phyloP scores from a whole-genome alignment of 2,329 filamentous ascomycete species.

The Fusarium luffae region DNA sequence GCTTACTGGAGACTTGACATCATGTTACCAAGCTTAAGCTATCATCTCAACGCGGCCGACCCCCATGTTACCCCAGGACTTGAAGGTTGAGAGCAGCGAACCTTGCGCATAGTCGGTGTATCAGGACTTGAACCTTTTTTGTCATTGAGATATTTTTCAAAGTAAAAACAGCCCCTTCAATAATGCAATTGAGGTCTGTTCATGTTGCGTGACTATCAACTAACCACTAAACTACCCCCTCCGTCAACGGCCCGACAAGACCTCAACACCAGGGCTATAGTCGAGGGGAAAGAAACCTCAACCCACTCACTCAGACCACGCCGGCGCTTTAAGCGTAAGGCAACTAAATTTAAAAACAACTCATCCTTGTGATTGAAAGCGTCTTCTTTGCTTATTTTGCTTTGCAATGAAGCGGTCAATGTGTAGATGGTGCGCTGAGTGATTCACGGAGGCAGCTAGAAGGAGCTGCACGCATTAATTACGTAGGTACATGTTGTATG shows the following conservation, averaged over 20 bases:
- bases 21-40: conserved; percentile 42
- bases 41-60: conserved; percentile 24
- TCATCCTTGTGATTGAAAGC: background rate
- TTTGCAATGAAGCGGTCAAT: conserved; percentile 36
- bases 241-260: conserved; percentile 38
- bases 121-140: background rate
- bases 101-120: conserved; percentile 32
- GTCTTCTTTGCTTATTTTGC: conserved; percentile 16
- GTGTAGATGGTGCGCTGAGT: background rate
- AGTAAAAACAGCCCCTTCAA: background rate
- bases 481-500: conserved; percentile 26
- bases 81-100: conserved; percentile 10
- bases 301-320: conserved; percentile 28
- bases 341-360: background rate
- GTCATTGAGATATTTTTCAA: background rate
- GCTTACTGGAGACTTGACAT: conserved; percentile 43
- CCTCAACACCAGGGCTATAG: conserved; percentile 32
- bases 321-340: conserved; percentile 10
- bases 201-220: conserved; percentile 19
- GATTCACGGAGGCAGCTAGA: background rate
- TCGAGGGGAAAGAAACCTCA: conserved; percentile 21
- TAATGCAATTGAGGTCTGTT: background rate
- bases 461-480: conserved; percentile 40
- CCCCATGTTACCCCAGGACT: conserved; percentile 18
- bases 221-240: conserved; percentile 26